These are phyloP conservation scores for Amphirosellinia nigrospora DNA, from an alignment of 495 filamentous ascomycete genomes.

Conservation along the genomic window DNA sequence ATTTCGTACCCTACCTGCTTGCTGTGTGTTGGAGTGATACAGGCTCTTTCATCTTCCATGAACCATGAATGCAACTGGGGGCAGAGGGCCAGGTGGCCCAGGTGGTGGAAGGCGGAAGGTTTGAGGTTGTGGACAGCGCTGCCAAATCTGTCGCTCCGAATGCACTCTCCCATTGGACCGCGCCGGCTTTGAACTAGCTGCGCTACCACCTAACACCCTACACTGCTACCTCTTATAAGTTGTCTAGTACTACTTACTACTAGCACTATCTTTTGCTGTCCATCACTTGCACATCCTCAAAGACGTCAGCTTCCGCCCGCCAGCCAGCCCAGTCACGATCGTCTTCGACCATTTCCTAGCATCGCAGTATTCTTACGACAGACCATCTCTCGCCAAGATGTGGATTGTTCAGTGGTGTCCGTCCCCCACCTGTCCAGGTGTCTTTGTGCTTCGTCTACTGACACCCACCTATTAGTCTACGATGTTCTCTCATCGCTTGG, in stretches of 20 bases:
- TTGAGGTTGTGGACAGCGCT: conserved; percentile 3
- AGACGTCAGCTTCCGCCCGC: conserved; percentile 14
- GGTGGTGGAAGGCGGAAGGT: background rate
- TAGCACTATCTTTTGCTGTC: conserved; percentile 2
- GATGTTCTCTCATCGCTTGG: conserved; percentile 90
- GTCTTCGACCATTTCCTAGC: background rate
- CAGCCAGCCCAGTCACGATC: background rate
- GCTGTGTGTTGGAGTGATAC: background rate
- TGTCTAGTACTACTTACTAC: conserved; percentile 3
- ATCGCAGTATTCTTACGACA: conserved; percentile 1
- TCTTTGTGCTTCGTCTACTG: conserved; percentile 34
- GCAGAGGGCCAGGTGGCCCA: conserved; percentile 18
- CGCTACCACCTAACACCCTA: background rate
- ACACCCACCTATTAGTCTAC: conserved; percentile 67
- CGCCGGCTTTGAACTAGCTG: background rate
- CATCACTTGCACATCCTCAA: background rate
- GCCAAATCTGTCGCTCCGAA: conserved; percentile 16
- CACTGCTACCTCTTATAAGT: background rate
- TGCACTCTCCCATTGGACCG: background rate
- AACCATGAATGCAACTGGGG: background rate
- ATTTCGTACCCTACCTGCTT: background rate
- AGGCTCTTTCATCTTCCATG: too few relatives aligned
- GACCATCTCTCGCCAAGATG: conserved; percentile 61
- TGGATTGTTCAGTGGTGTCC: conserved; percentile 98
- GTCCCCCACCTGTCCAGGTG: conserved; percentile 41